A percentile compares a stretch with the other conserved stretches of the same genome.
Evolutionary conservation across 2,329 filamentous ascomycete genomes (phyloP).

Genomic region (Colletotrichum chrysophilum): DNA sequence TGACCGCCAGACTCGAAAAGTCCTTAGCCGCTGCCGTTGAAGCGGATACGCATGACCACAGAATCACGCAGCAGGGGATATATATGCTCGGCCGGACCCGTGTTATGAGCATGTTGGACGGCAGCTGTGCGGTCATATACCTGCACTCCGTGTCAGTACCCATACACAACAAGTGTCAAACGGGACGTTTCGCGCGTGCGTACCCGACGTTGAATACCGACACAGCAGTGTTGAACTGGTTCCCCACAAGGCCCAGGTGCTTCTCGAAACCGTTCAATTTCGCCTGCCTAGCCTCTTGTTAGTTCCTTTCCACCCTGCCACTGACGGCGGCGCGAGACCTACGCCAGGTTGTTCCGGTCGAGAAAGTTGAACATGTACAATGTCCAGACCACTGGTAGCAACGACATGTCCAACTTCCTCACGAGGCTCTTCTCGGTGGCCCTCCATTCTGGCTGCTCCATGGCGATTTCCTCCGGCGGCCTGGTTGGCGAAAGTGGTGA

Average conservation of each 20-base stretch:
- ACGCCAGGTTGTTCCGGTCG: slow-evolving; percentile 23
- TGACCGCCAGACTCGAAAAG: slow-evolving; percentile 9
- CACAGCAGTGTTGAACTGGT: slow-evolving; percentile 17
- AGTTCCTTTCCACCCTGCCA: background rate
- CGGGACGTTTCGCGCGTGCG: background rate
- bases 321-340: background rate
- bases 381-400: slow-evolving; percentile 23
- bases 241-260: slow-evolving; percentile 13
- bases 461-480: background rate
- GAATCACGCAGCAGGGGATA: slow-evolving; percentile 23
- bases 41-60: slow-evolving; percentile 21
- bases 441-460: slow-evolving; percentile 8
- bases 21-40: slow-evolving; percentile 14
- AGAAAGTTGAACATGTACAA: slow-evolving; percentile 23
- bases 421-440: slow-evolving; percentile 22
- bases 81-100: slow-evolving; percentile 24
- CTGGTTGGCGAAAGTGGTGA: background rate
- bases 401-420: slow-evolving; percentile 27
- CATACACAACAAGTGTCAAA: background rate
- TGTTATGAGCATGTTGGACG: slow-evolving; percentile 27
- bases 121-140: slow-evolving; percentile 26
- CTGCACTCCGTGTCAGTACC: background rate
- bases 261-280: slow-evolving; percentile 12
- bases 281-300: slow-evolving; percentile 7
- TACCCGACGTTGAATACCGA: slow-evolving; percentile 19